phyloP scores from a whole-genome alignment of 768 basidiomycete species.

The Leccinum variicolor region DNA sequence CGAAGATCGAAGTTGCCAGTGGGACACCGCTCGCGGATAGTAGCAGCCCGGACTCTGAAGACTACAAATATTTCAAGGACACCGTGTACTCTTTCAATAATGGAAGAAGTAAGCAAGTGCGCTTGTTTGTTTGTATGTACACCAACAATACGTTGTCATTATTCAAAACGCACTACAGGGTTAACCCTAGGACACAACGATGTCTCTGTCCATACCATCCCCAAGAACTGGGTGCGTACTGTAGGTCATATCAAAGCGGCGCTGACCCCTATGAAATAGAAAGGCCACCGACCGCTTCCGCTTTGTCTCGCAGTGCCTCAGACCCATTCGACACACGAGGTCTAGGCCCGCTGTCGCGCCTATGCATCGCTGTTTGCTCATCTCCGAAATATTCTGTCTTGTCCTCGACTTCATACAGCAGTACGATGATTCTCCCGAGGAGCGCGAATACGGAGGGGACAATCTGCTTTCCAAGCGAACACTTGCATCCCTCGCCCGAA shows the following conservation, averaged over 20 bases:
- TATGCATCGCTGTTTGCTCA: slow-evolving; percentile 12
- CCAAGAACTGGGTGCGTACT: neutral
- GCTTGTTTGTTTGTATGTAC: no score
- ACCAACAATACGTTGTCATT: no score
- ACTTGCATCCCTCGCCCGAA: slow-evolving; percentile 19
- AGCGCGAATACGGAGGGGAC: neutral
- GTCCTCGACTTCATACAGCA: slow-evolving; percentile 10
- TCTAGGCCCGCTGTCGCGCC: neutral
- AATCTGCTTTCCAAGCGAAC: slow-evolving; percentile 1
- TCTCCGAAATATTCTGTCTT: slow-evolving; percentile 9
- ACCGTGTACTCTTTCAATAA: no score
- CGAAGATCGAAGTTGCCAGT: no score
- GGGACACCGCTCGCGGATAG: no score
- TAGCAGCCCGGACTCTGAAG: no score
- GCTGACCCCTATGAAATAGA: neutral
- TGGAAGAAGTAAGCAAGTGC: no score
- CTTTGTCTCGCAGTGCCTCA: neutral
- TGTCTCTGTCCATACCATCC: neutral
- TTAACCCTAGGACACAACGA: slow-evolving; percentile 1
- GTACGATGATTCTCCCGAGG: neutral
- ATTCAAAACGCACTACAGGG: no score
- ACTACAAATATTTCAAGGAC: no score
- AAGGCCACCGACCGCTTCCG: neutral
- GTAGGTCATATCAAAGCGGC: neutral
- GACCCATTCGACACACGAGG: neutral